Base-by-base conservation (phyloP, 164 flowering plant genomes). In the Umbellularia californica region DNA sequence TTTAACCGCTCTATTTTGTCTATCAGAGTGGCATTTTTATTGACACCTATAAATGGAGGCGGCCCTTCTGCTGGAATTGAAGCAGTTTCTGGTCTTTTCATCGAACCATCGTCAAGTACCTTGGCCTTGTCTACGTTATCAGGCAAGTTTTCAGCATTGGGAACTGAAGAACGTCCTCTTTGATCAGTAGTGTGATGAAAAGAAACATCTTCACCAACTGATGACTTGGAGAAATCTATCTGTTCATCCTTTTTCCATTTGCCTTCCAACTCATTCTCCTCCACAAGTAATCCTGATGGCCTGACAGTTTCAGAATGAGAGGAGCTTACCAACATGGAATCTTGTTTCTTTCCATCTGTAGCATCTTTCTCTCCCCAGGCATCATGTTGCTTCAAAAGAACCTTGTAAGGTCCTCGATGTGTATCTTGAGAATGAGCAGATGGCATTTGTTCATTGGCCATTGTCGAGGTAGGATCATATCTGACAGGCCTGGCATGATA, bases 1-100 rank as follows among this genome's bases (percentile, higher is more conserved):
- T 90, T 92, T 74, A 92, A 81, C 72, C 90, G 86, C 78, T 90
- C 94, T 75, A 91, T 92, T 77, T 91, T 92, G 74, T 88, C 92
- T 41, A 93, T 85, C 79, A 90, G 75, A 78, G 83, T 77, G 47
- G 86, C 70, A 85, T 84, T 88, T 81, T 79, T 91, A 13, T 84
- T 75, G 22, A 83, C 71, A 75, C 83, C 80, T 2, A 77, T 65
- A n/a, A 71, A n/a, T 41, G 67, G 64, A 41, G 77, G 73, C 10
- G 73, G 68, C 66, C 60, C 79, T 72, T 76, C 76, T 62, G 60
- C 69, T 50, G 65, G 33, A 47, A 27, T 55, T 63, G 73, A 50
- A 27, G 70, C 72, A 65, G 24, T 58, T 22, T 80, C 90, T 24
- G 72, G 51, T 74, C 82, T 86, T 78, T 70, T 81, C 41, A 55